Base-by-base conservation (phyloP, 805 yeast genomes). In the Saturnispora zaruensis region DNA sequence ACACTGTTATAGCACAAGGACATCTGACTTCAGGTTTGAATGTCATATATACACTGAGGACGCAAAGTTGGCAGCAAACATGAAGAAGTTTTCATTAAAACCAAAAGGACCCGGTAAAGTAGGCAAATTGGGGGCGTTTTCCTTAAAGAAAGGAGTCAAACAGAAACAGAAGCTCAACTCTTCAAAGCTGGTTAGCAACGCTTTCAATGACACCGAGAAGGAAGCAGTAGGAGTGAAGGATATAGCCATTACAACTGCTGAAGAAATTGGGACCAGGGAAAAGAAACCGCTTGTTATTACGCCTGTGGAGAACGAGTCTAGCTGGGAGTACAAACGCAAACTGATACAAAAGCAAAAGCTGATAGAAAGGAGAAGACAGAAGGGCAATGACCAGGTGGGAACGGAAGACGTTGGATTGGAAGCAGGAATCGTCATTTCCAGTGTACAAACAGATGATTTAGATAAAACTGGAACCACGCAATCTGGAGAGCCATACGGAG, bases 41-140 rank as follows among this genome's bases (percentile, higher is more conserved):
- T 2, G 21, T 1, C 23, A 13, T 18, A 18, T 18, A 16, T 7
- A 2, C 21, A 36, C 14, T 36, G 8, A 20, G 13, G 24, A 7
- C 21, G 5, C 11, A 18, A n/a, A 5, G 1, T 14, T 14, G 18
- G 16, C 33, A 18, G 11, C 14, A 18, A 8, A 6, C 18, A 67
- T 67, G 72, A 69, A 65, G 50, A 67, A 68, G 26, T 70, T 72
- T 57, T 66, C 74, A 0, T 49, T 71, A 45, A 70, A 70, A 58
- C 65, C 64, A 46, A 59, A 60, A 13, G 11, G 5, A 16, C 18
- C n/a, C 25, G 26, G 11, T 14, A 45, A 21, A 28, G 28, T 23
- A 6, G n/a, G 9, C 3, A 38, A 38, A 21, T 21, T 23, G 18
- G 42, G 28, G n/a, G 21, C 42, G 8, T 38, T 23, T 38, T 23